Evolutionary conservation across 2,329 filamentous ascomycete species (phyloP).

Genomic region (Teratosphaeriaceae sp.): DNA sequence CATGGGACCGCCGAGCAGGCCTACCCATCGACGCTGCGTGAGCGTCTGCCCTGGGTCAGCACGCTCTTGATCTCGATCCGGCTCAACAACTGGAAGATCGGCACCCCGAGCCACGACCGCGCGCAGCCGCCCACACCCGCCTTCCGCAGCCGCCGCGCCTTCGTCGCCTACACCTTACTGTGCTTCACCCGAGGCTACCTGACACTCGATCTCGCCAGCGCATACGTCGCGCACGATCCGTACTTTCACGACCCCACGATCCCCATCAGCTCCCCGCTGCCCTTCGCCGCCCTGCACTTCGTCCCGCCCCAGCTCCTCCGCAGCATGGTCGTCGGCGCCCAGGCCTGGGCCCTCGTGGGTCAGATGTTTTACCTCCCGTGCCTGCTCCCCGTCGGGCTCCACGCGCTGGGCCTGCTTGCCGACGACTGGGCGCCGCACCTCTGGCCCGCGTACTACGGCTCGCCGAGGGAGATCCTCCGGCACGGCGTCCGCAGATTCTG

Average conservation of each 20-base stretch:
- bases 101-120: conserved; percentile 17
- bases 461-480: conserved; percentile 12
- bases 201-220: conserved; percentile 20
- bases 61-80: conserved; percentile 19
- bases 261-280: conserved; percentile 13
- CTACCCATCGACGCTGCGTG: conserved; percentile 16
- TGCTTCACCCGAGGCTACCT: conserved; percentile 19
- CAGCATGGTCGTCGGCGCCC: conserved; percentile 17
- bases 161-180: conserved; percentile 13
- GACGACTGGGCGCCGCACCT: conserved; percentile 22
- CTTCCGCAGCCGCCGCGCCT: conserved; percentile 8
- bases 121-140: conserved; percentile 16
- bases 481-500: conserved; percentile 25
- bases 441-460: conserved; percentile 26
- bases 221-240: conserved; percentile 17
- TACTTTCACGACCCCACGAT: conserved; percentile 19
- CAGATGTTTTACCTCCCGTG: conserved; percentile 20
- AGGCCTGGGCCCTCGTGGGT: conserved; percentile 22
- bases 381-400: conserved; percentile 16
- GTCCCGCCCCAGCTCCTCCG: conserved; percentile 16
- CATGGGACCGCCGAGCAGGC: conserved; percentile 7
- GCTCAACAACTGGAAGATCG: conserved; percentile 24
- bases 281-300: conserved; percentile 2
- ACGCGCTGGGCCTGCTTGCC: conserved; percentile 13
- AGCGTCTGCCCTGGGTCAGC: conserved; percentile 21